phyloP scores from a whole-genome alignment of 106 monocot species.

The Posidonia australis region DNA sequence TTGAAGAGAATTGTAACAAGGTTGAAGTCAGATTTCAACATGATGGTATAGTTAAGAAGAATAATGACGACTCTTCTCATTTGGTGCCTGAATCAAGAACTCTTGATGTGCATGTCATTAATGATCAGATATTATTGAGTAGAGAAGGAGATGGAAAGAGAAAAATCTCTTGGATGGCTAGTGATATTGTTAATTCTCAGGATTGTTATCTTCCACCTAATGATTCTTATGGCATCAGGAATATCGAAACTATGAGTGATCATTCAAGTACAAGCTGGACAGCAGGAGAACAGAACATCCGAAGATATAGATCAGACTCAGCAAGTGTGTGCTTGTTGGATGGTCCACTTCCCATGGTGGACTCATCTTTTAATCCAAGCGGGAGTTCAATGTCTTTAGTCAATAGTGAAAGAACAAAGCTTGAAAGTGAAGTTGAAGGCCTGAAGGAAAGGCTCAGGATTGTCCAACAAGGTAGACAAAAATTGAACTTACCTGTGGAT shows the following conservation, averaged over 20 bases:
- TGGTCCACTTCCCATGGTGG: constrained; percentile 4
- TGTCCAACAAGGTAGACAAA: constrained; percentile 57
- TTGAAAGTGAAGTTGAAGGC: constrained; percentile 61
- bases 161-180: constrained; percentile 4
- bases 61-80: constrained; percentile 3
- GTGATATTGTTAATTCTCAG: background rate
- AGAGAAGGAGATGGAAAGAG: constrained; percentile 8
- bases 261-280: constrained; percentile 5
- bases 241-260: constrained; percentile 3
- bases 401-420: constrained; percentile 39
- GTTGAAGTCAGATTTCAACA: constrained; percentile 2
- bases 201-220: constrained; percentile 1
- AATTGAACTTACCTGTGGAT: constrained; percentile 35
- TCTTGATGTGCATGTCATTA: constrained; percentile 61
- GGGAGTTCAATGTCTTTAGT: constrained; percentile 42
- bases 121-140: constrained; percentile 19
- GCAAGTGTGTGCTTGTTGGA: too few species aligned
- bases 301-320: constrained; percentile 32
- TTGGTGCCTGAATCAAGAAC: constrained; percentile 22
- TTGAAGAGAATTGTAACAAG: background rate
- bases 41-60: background rate
- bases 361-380: constrained; percentile 19
- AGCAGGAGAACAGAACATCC: constrained; percentile 15
- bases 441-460: constrained; percentile 53
- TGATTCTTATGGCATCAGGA: background rate